These are phyloP conservation scores for Coriolopsis trogii DNA, from an alignment of 1,284 basidiomycete genomes.

Conservation along the genomic window DNA sequence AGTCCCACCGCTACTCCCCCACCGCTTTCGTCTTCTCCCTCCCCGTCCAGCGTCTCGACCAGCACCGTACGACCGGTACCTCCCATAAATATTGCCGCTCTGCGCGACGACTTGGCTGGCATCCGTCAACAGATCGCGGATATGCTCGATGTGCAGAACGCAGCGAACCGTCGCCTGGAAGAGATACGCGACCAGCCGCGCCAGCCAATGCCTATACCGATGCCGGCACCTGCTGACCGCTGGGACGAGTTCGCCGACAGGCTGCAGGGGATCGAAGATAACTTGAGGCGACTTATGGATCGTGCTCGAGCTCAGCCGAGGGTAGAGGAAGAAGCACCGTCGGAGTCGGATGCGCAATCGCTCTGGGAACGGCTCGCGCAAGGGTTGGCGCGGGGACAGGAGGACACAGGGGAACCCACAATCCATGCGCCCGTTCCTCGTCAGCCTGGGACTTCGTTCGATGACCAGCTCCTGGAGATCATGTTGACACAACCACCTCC, in stretches of 20 bases:
- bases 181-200: slow-evolving; percentile 38
- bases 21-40: slow-evolving; percentile 38
- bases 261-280: slow-evolving; percentile 43
- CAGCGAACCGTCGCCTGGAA: slow-evolving; percentile 53
- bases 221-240: slow-evolving; percentile 25
- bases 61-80: slow-evolving; percentile 45
- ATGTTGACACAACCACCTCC: slow-evolving; percentile 46
- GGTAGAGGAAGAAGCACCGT: slow-evolving; percentile 23
- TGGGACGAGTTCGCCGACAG: slow-evolving; percentile 41
- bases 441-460: slow-evolving; percentile 51
- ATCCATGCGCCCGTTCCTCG: slow-evolving; percentile 46
- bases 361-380: slow-evolving; percentile 33
- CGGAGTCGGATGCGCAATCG: slow-evolving; percentile 24
- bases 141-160: slow-evolving; percentile 59
- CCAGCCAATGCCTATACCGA: not conserved
- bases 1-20: slow-evolving; percentile 28
- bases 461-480: slow-evolving; percentile 63
- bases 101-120: slow-evolving; percentile 49
- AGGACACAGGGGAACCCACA: slow-evolving; percentile 29
- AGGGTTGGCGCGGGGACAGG: slow-evolving; percentile 29
- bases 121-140: slow-evolving; percentile 54
- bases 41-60: slow-evolving; percentile 44
- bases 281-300: slow-evolving; percentile 40
- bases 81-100: slow-evolving; percentile 37
- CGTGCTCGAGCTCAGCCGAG: slow-evolving; percentile 18